phyloP scores from a whole-genome alignment of 202 grass and related monocot species.

The Digitaria exilis region DNA sequence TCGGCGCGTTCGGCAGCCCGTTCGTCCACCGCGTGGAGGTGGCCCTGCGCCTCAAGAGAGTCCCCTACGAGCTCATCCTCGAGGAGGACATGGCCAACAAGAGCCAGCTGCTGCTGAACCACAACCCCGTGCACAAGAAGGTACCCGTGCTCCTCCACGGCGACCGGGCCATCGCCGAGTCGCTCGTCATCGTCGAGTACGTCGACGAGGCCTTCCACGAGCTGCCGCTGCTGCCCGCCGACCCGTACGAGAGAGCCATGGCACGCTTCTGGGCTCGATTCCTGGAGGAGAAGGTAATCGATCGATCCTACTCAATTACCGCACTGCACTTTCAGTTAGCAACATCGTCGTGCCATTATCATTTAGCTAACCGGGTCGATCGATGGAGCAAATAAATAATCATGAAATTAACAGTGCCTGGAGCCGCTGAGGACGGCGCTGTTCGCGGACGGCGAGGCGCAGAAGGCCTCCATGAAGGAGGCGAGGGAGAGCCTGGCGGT shows the following conservation, averaged over 20 bases:
- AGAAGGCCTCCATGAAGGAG: conserved; percentile 1
- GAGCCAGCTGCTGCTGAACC: no score
- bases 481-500: conserved; percentile 39
- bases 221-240: no score
- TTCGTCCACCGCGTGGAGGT: neutral
- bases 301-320: no score
- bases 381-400: neutral
- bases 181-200: no score
- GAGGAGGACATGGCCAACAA: no score
- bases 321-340: neutral
- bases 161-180: no score
- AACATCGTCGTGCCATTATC: neutral
- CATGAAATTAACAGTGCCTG: neutral
- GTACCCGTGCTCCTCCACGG: no score
- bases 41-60: neutral
- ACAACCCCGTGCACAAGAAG: no score
- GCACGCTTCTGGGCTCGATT: no score
- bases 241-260: no score
- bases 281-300: neutral
- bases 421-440: conserved; percentile 43
- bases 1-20: neutral
- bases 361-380: neutral
- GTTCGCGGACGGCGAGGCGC: conserved; percentile 44
- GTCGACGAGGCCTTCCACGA: no score
- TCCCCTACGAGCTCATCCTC: neutral